Conservation (phyloP, 208 protist species). For the Leishmania aethiopica region DNA sequence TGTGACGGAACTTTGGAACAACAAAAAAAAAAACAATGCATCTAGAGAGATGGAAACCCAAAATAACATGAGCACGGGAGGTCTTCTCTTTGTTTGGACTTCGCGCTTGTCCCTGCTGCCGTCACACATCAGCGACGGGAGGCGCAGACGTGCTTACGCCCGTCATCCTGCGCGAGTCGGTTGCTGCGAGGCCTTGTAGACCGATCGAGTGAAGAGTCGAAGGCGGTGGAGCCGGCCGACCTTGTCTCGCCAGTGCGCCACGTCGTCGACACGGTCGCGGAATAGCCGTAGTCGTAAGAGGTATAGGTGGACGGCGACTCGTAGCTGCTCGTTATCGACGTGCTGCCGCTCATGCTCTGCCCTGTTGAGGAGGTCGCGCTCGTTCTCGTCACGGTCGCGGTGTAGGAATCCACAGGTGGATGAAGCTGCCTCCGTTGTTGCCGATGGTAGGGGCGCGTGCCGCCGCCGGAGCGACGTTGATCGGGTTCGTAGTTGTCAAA, state of each 20-base stretch:
- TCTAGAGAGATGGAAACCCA: too few relatives aligned
- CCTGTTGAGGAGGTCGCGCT: not conserved
- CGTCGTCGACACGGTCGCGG: not conserved
- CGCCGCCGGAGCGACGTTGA: not conserved
- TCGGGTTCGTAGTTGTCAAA: constrained; percentile 5
- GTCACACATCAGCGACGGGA: not conserved
- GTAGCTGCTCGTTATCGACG: constrained; percentile 1
- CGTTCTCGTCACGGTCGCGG: not conserved
- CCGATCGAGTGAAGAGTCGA: not conserved
- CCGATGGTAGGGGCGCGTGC: not conserved
- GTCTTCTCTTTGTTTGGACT: not conserved
- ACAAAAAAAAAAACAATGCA: not conserved
- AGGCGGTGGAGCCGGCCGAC: not conserved
- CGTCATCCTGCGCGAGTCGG: not conserved
- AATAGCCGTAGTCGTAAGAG: constrained; percentile 7
- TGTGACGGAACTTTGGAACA: not conserved
- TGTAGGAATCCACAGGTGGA: not conserved
- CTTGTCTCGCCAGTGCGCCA: not conserved
- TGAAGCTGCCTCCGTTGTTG: not conserved
- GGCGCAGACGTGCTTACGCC: too few relatives aligned
- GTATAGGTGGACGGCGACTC: constrained; percentile 2
- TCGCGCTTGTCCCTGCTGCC: not conserved
- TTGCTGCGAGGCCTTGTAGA: not conserved
- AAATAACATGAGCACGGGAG: too few relatives aligned
- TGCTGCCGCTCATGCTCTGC: not conserved